Evolutionary conservation across 169 alveolate genomes (phyloP).

Genomic region (Eimeria tenella): DNA sequence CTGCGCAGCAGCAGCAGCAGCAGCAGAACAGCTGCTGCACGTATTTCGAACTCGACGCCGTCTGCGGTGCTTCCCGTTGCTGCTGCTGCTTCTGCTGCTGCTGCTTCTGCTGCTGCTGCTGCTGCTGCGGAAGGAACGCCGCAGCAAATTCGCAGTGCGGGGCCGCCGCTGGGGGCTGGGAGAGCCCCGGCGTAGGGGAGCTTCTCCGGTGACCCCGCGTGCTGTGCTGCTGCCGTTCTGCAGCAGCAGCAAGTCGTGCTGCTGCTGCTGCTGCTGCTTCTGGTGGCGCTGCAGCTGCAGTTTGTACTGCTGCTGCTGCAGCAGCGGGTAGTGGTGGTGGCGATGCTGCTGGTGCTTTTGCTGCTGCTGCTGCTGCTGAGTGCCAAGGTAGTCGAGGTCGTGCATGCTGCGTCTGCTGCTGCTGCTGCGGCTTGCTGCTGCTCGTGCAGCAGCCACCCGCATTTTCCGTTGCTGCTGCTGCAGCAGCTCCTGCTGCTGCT

Average conservation of each 20-base stretch:
- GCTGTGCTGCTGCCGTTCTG: background rate
- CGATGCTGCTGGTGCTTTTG: too few species aligned
- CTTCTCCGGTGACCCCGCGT: background rate
- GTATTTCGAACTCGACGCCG: background rate
- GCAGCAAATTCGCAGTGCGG: background rate
- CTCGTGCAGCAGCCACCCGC: background rate
- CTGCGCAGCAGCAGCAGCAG: background rate
- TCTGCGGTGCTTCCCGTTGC: background rate
- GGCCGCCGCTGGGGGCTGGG: background rate
- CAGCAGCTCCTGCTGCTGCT: background rate
- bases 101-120: background rate
- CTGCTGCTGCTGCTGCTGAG: background rate
- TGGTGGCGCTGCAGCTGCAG: too few species aligned
- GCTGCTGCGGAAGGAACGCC: background rate
- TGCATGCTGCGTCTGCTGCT: background rate
- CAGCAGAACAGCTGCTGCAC: background rate
- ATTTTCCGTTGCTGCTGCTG: background rate
- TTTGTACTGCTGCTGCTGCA: too few species aligned
- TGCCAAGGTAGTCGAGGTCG: background rate
- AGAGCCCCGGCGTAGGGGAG: background rate
- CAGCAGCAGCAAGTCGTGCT: background rate
- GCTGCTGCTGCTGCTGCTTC: background rate
- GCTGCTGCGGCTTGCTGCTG: constrained; percentile 11
- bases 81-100: background rate
- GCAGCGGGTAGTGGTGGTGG: too few species aligned